These are phyloP conservation scores for Xylaria palmicola DNA, from an alignment of 495 filamentous ascomycete species.

Conservation along the genomic window DNA sequence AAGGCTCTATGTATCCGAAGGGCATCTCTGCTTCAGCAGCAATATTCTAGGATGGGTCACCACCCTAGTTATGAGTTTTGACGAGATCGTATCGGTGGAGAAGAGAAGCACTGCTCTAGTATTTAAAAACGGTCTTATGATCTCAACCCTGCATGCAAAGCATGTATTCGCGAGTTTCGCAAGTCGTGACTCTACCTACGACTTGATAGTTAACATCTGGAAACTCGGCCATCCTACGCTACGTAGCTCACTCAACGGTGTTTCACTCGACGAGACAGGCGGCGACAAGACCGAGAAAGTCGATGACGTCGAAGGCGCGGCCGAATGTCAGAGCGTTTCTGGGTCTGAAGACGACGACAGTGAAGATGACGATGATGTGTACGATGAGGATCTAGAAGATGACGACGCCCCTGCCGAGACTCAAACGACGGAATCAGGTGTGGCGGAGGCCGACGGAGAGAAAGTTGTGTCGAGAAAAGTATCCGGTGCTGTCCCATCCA, in stretches of 20 bases:
- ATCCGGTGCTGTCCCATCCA: slow-evolving; percentile 56
- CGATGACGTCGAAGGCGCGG: slow-evolving; percentile 45
- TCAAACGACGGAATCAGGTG: slow-evolving; percentile 59
- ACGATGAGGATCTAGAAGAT: slow-evolving; percentile 75
- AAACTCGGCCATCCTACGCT: slow-evolving; percentile 90
- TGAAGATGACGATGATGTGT: slow-evolving; percentile 66
- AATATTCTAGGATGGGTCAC: slow-evolving; percentile 99
- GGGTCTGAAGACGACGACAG: slow-evolving; percentile 63
- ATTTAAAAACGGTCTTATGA: slow-evolving; percentile 96
- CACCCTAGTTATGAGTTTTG: slow-evolving; percentile 94
- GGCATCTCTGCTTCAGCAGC: slow-evolving; percentile 97
- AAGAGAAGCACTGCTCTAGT: slow-evolving; percentile 95
- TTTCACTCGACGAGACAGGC: slow-evolving; percentile 71
- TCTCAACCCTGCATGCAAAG: slow-evolving; percentile 91
- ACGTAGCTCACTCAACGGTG: slow-evolving; percentile 84
- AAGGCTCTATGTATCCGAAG: slow-evolving; percentile 92
- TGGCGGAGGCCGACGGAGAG: slow-evolving; percentile 61
- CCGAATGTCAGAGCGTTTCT: slow-evolving; percentile 43
- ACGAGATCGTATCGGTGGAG: slow-evolving; percentile 94
- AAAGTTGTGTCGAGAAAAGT: slow-evolving; percentile 62
- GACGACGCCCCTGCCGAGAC: slow-evolving; percentile 57
- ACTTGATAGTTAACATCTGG: slow-evolving; percentile 96
- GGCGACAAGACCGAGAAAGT: slow-evolving; percentile 89
- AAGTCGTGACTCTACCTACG: slow-evolving; percentile 92
- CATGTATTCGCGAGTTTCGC: slow-evolving; percentile 95